Evolutionary conservation across 106 monocot genomes (phyloP).

Genomic region (Dactylorhiza incarnata): DNA sequence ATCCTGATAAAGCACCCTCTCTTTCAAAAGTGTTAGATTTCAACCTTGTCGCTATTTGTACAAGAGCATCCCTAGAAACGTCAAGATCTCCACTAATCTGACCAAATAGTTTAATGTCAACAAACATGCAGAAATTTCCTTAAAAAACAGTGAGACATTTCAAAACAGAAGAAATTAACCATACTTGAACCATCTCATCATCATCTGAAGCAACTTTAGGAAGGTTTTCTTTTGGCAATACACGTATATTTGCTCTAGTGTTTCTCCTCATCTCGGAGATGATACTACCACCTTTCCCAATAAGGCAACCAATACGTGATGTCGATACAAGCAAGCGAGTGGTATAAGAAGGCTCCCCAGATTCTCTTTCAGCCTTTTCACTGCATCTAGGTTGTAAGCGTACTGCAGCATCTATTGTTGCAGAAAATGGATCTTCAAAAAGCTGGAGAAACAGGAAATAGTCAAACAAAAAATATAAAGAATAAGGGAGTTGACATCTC

Average conservation of each 20-base stretch:
- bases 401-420: constrained; percentile 83
- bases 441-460: constrained; percentile 31
- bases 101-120: constrained; percentile 9
- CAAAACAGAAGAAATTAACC: constrained; percentile 2
- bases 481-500: neutral
- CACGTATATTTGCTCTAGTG: constrained; percentile 85
- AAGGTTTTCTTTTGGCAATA: constrained; percentile 83
- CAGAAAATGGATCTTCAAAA: constrained; percentile 85
- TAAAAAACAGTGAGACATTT: neutral
- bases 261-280: constrained; percentile 86
- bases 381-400: constrained; percentile 90
- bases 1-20: constrained; percentile 50
- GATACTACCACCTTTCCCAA: constrained; percentile 93
- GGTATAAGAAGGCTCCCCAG: constrained; percentile 53
- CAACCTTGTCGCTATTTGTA: constrained; percentile 76
- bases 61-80: constrained; percentile 69
- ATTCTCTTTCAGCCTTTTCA: constrained; percentile 74
- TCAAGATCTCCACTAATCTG: constrained; percentile 92
- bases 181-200: constrained; percentile 99
- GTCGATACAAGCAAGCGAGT: constrained; percentile 86
- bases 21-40: constrained; percentile 89
- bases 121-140: neutral
- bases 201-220: constrained; percentile 91
- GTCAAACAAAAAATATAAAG: neutral
- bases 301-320: constrained; percentile 92